Conservation (phyloP, 2,329 filamentous ascomycete species). For the Dryadomyces quercus-mongolicae region DNA sequence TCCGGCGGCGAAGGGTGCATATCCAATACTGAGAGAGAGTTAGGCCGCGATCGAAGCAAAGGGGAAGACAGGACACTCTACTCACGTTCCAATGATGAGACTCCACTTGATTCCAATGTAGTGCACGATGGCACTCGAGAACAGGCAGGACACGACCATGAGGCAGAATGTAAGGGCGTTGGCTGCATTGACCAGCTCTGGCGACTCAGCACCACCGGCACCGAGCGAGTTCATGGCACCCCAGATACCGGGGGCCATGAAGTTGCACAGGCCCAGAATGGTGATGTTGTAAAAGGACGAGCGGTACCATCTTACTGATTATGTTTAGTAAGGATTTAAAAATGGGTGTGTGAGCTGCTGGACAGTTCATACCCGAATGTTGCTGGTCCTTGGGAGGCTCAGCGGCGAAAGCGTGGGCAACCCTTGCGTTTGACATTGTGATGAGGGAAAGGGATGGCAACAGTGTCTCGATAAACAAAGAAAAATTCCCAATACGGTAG, state of each 20-base stretch:
- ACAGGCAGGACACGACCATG: conserved; percentile 53
- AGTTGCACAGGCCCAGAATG: conserved; percentile 58
- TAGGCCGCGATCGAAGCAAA: background rate
- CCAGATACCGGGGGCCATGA: conserved; percentile 62
- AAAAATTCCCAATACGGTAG: background rate
- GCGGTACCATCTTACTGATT: conserved; percentile 47
- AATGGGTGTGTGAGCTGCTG: no score
- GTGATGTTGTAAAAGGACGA: conserved; percentile 63
- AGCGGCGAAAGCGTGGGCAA: background rate
- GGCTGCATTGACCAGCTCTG: conserved; percentile 56
- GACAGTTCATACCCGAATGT: background rate
- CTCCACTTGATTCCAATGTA: conserved; percentile 61
- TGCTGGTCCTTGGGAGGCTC: conserved; percentile 2
- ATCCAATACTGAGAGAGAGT: conserved; percentile 34
- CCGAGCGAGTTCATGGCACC: conserved; percentile 62
- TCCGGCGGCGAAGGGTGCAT: conserved; percentile 58
- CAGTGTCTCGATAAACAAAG: background rate
- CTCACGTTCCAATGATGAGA: conserved; percentile 55
- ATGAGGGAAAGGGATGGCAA: background rate
- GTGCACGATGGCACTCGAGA: conserved; percentile 49
- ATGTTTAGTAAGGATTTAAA: background rate
- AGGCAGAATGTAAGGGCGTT: conserved; percentile 58
- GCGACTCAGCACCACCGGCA: conserved; percentile 52
- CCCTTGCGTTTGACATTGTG: background rate
- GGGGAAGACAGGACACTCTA: background rate